Percentiles rank a stretch among this genome's conserved stretches.
Conservation (phyloP, 495 filamentous ascomycete species). For the Symbiotaphrina buchneri region DNA sequence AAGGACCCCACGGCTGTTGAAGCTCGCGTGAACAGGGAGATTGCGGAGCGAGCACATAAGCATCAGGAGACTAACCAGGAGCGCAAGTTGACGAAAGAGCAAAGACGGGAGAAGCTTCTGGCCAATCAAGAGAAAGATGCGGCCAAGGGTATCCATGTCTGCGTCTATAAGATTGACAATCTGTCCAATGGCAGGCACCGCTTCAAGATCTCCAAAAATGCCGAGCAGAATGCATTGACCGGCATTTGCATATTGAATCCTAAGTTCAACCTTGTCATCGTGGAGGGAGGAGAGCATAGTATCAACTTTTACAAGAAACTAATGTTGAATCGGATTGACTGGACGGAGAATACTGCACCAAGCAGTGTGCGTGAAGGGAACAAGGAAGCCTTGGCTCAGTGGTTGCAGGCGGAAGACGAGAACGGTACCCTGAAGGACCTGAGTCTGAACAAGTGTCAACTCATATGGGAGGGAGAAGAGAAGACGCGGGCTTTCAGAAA, state of each 20-base stretch:
- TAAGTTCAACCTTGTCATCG: conserved; percentile 67
- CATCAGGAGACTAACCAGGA: conserved; percentile 68
- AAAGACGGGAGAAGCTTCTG: conserved; percentile 66
- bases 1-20: conserved; percentile 96
- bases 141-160: conserved; percentile 55
- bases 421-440: conserved; percentile 14
- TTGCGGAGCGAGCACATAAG: conserved; percentile 55
- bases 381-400: conserved; percentile 36
- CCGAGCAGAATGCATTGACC: conserved; percentile 65
- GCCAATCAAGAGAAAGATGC: conserved; percentile 73
- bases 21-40: conserved; percentile 75
- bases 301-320: conserved; percentile 69
- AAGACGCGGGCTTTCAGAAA: conserved; percentile 63
- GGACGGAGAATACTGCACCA: conserved; percentile 70
- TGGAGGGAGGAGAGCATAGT: conserved; percentile 69
- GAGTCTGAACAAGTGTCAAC: conserved; percentile 5
- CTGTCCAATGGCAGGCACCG: conserved; percentile 79
- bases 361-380: conserved; percentile 32
- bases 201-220: conserved; percentile 81
- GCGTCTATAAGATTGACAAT: conserved; percentile 73
- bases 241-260: conserved; percentile 82
- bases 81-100: conserved; percentile 76
- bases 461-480: conserved; percentile 26
- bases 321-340: conserved; percentile 82
- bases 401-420: conserved; percentile 59